Evolutionary conservation across 108 stramenopile species (phyloP).

Genomic region (Schizochytrium sp.): DNA sequence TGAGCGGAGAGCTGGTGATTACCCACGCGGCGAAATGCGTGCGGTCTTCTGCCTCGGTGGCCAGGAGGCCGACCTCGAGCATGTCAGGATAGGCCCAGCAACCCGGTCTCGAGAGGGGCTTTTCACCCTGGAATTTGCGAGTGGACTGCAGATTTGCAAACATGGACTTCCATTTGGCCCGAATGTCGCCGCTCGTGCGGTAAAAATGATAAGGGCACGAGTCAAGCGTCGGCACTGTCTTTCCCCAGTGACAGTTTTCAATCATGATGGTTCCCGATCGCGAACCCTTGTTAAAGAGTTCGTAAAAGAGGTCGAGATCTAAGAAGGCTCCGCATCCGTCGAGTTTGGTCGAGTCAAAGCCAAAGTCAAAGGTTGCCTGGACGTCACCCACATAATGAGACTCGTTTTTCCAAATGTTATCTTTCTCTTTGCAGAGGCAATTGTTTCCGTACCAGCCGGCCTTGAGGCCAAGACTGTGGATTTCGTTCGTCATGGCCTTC

Average conservation of each 20-base stretch:
- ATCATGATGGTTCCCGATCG: constrained; percentile 21
- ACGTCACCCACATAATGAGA: constrained; percentile 30
- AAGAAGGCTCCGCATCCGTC: constrained; percentile 38
- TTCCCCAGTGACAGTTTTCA: constrained; percentile 44
- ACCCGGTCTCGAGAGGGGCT: constrained; percentile 31
- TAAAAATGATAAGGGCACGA: constrained; percentile 39
- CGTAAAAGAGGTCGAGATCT: constrained; percentile 21
- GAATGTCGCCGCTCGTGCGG: constrained; percentile 36
- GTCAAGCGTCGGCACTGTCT: neutral
- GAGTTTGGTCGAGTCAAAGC: constrained; percentile 37
- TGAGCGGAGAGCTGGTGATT: constrained; percentile 40
- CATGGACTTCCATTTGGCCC: constrained; percentile 23
- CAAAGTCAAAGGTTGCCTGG: constrained; percentile 34
- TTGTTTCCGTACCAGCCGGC: constrained; percentile 53
- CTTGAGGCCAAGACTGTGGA: constrained; percentile 36
- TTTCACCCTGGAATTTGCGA: constrained; percentile 10
- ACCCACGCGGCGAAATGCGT: constrained; percentile 43
- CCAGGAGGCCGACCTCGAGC: constrained; percentile 37
- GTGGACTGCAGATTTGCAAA: constrained; percentile 32
- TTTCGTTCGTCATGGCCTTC: constrained; percentile 34
- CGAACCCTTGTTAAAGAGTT: neutral
- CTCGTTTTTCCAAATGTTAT: neutral
- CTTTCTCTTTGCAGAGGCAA: constrained; percentile 36
- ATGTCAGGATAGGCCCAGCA: constrained; percentile 53
- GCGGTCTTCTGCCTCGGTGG: constrained; percentile 26